phyloP scores from a whole-genome alignment of 805 yeast species.

The Alloascoidea africana region DNA sequence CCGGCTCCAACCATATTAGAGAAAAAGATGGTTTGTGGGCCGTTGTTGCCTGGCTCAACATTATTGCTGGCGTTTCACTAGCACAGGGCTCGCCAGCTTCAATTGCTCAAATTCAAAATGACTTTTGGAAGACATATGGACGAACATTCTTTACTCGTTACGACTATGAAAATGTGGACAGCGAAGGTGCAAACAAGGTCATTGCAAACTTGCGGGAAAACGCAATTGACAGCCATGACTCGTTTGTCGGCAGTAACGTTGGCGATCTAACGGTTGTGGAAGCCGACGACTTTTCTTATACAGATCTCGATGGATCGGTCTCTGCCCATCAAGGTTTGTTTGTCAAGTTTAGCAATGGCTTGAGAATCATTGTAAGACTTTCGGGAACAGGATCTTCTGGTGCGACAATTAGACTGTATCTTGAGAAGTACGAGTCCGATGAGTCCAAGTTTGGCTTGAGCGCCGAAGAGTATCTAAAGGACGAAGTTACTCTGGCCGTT shows the following conservation, averaged over 20 bases:
- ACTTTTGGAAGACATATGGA: constrained; percentile 87
- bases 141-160: constrained; percentile 95
- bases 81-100: constrained; percentile 48
- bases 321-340: constrained; percentile 80
- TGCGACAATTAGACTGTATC: constrained; percentile 86
- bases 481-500: constrained; percentile 48
- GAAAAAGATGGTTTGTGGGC: constrained; percentile 99
- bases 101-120: constrained; percentile 63
- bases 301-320: constrained; percentile 88
- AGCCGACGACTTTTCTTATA: constrained; percentile 82
- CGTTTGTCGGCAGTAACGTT: constrained; percentile 37
- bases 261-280: constrained; percentile 44
- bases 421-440: constrained; percentile 70
- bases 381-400: constrained; percentile 98
- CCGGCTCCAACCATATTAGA: constrained; percentile 94
- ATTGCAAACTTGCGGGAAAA: constrained; percentile 33
- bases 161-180: constrained; percentile 75
- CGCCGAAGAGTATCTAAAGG: constrained; percentile 55
- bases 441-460: constrained; percentile 26
- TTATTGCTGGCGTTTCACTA: constrained; percentile 66
- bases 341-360: constrained; percentile 67
- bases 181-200: constrained; percentile 60
- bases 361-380: constrained; percentile 76
- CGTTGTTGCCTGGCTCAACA: constrained; percentile 90
- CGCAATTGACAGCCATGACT: constrained; percentile 19